These are phyloP conservation scores for Lasiodiplodia hormozganensis DNA, from an alignment of 2,329 filamentous ascomycete species.

Conservation along the genomic window DNA sequence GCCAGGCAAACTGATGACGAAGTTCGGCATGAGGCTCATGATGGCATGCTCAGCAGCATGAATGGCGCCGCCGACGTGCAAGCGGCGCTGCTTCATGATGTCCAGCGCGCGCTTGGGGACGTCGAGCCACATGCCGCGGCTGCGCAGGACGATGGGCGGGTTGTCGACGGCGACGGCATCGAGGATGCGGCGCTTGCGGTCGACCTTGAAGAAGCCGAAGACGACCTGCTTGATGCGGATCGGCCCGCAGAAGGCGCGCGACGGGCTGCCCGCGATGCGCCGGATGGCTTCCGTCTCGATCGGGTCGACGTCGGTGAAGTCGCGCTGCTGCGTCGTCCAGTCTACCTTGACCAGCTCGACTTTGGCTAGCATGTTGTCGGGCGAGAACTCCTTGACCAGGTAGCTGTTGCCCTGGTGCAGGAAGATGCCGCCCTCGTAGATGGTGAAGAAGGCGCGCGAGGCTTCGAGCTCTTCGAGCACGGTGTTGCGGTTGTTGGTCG, in stretches of 20 bases:
- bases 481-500: conserved; percentile 79
- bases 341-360: conserved; percentile 91
- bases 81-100: conserved; percentile 72
- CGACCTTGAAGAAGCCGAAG: conserved; percentile 98
- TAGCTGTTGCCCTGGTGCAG: conserved; percentile 95
- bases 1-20: conserved; percentile 86
- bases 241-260: conserved; percentile 80
- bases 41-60: conserved; percentile 95
- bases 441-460: conserved; percentile 90
- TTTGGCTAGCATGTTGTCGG: conserved; percentile 80
- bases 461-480: conserved; percentile 97
- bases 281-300: conserved; percentile 90
- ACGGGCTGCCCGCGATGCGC: conserved; percentile 67
- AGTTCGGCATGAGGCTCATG: conserved; percentile 85
- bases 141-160: conserved; percentile 82
- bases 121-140: conserved; percentile 95
- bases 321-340: conserved; percentile 92
- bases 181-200: conserved; percentile 81
- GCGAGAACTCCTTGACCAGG: conserved; percentile 85
- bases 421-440: conserved; percentile 97
- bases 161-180: conserved; percentile 95
- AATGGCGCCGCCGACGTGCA: conserved; percentile 88
- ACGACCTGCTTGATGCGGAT: conserved; percentile 89
- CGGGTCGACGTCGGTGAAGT: conserved; percentile 93
- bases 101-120: conserved; percentile 80